Percentiles rank a stretch among this genome's conserved stretches.
Evolutionary conservation across 1,284 basidiomycete genomes (phyloP).

Genomic region (Tilletia caries): DNA sequence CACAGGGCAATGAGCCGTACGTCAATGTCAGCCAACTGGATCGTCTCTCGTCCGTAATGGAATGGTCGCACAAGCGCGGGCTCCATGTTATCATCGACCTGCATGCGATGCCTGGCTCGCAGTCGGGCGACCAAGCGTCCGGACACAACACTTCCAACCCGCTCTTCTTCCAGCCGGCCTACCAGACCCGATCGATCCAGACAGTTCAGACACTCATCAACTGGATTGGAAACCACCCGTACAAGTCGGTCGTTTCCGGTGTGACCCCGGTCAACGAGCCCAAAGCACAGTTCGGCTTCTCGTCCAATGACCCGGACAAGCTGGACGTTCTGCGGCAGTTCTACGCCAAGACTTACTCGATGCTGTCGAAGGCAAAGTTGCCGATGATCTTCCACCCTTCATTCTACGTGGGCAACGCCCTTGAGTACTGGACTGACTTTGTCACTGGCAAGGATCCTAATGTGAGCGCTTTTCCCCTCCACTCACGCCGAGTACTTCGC

Average conservation of each 20-base stretch:
- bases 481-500: too few relatives aligned
- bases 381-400: slow-evolving; percentile 48
- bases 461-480: background rate
- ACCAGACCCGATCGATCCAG: slow-evolving; percentile 38
- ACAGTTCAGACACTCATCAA: slow-evolving; percentile 34
- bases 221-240: slow-evolving; percentile 36
- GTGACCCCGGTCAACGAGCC: slow-evolving; percentile 50
- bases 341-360: slow-evolving; percentile 36
- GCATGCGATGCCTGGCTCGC: slow-evolving; percentile 57
- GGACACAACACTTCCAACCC: slow-evolving; percentile 46
- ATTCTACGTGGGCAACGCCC: slow-evolving; percentile 26
- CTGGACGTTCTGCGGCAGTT: slow-evolving; percentile 26
- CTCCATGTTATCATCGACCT: slow-evolving; percentile 57
- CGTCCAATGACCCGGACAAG: slow-evolving; percentile 22
- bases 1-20: slow-evolving; percentile 36
- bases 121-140: slow-evolving; percentile 52
- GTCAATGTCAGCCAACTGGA: slow-evolving; percentile 34
- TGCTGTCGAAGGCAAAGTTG: slow-evolving; percentile 27
- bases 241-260: slow-evolving; percentile 43
- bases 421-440: slow-evolving; percentile 36
- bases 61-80: slow-evolving; percentile 51
- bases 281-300: slow-evolving; percentile 16
- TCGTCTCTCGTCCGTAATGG: slow-evolving; percentile 40
- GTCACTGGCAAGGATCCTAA: slow-evolving; percentile 32
- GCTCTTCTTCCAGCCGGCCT: slow-evolving; percentile 33